Evolutionary conservation across 106 monocot genomes (phyloP), one percentile per base, ranked within the genome.

Genomic region (Allium sativum): DNA sequence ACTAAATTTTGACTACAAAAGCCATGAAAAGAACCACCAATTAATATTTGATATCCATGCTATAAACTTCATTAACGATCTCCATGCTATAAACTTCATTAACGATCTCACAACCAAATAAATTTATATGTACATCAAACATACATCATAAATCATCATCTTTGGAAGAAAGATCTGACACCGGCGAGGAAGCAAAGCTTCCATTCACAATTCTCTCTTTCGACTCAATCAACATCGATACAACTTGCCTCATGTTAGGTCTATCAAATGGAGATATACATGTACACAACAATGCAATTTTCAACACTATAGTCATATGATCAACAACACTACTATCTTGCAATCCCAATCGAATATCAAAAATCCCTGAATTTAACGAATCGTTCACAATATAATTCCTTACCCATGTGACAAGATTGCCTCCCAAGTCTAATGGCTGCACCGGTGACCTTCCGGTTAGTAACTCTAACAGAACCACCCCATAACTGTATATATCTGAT

Each of bases 261-360:
- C 95, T 81, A 68, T 90, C 90, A 56, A 78, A 61, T 17, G 95
- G 95, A 12, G 95, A 90, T 79, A 74, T 73, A 50, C 55, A 84
- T 56, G 95, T 96, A 65, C 95, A 96, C 17, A 82, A 15, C 67
- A 96, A 80, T 58, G 95, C 95, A 71, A 96, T 96, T 82, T 96
- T 90, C 56, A 96, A 59, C 59, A 96, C 87, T 5, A 65, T 75
- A 58, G 82, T 80, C 90, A 96, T 96, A 71, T 96, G 90, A 52
- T 87, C 74, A 11, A 87, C 75, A 31, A 43, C 56, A 5, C 12
- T 40, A 45, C 59, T 66, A 52, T 87, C 78, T 48, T 77, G 70
- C 12, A 96, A 45, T 62, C 84, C 62, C 73, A 90, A 65, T 57
- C 70, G 61, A 56, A 44, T 56, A 67, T 96, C 90, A 22, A 96